Evolutionary conservation across 345 rosid species (phyloP).

Genomic region (Euclidium syriacum): DNA sequence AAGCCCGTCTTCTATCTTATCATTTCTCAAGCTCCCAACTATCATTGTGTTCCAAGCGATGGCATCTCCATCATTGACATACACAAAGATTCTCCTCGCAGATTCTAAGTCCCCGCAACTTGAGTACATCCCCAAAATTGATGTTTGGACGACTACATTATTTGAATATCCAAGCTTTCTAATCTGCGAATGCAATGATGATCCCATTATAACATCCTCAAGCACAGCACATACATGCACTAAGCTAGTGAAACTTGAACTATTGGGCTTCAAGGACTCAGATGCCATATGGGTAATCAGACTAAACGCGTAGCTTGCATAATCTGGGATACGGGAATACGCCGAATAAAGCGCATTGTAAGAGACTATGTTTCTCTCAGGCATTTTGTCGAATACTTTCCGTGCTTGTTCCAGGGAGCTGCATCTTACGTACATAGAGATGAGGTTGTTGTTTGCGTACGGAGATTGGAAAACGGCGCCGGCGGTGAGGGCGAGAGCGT

Average conservation of each 20-base stretch:
- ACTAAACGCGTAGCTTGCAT: constrained; percentile 30
- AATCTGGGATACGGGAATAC: constrained; percentile 42
- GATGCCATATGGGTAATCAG: constrained; percentile 36
- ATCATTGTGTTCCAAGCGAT: constrained; percentile 80
- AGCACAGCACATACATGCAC: constrained; percentile 51
- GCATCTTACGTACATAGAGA: constrained; percentile 65
- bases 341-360: constrained; percentile 67
- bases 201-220: constrained; percentile 49
- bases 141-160: constrained; percentile 60
- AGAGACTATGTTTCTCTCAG: constrained; percentile 49
- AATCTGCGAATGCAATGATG: constrained; percentile 45
- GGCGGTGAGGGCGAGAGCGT: constrained; percentile 52
- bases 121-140: constrained; percentile 70
- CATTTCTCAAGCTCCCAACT: constrained; percentile 62
- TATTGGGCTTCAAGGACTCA: constrained; percentile 53
- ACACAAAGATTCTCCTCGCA: constrained; percentile 42
- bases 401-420: constrained; percentile 34
- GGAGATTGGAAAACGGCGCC: constrained; percentile 35
- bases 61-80: constrained; percentile 47
- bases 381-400: constrained; percentile 69
- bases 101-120: constrained; percentile 62
- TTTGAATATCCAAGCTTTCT: constrained; percentile 43
- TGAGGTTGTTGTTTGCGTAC: constrained; percentile 51
- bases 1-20: constrained; percentile 41
- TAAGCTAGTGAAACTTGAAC: constrained; percentile 63